These are phyloP conservation scores for Paramecium sonneborni DNA, from an alignment of 73 alveolate species.

Conservation along the genomic window DNA sequence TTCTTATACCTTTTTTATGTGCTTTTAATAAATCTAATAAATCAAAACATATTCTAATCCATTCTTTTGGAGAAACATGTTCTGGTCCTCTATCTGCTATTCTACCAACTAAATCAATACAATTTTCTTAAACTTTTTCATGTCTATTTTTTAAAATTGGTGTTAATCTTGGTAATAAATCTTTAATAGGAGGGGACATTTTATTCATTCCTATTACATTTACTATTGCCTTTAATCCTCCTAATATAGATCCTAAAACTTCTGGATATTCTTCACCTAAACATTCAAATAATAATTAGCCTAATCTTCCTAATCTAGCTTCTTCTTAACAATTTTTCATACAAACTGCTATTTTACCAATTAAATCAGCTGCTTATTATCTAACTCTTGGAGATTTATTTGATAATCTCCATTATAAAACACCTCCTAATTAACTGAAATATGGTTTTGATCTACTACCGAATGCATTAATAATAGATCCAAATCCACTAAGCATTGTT, in stretches of 20 bases:
- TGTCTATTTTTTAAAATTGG: conserved; percentile 99
- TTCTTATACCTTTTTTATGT: conserved; percentile 97
- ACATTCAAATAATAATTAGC: conserved; percentile 96
- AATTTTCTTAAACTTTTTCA: conserved; percentile 99
- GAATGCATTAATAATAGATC: conserved; percentile 98
- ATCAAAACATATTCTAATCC: conserved; percentile 99
- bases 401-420: conserved; percentile 99
- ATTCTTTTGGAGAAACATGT: conserved; percentile 98
- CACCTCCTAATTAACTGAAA: conserved; percentile 97
- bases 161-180: conserved; percentile 98
- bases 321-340: conserved; percentile 99
- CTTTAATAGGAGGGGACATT: conserved; percentile 99
- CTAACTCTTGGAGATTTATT: conserved; percentile 98
- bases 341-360: conserved; percentile 96
- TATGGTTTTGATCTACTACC: conserved; percentile 98
- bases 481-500: conserved; percentile 98
- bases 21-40: conserved; percentile 98
- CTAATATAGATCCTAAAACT: conserved; percentile 98
- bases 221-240: conserved; percentile 99
- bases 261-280: conserved; percentile 99
- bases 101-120: conserved; percentile 97
- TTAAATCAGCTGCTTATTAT: conserved; percentile 99
- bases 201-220: conserved; percentile 99
- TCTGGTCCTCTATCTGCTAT: conserved; percentile 99
- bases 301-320: conserved; percentile 93